Percentiles rank a stretch among this genome's conserved stretches.
Conservation (phyloP, 2,329 filamentous ascomycete species). For the Blastomyces gilchristii region DNA sequence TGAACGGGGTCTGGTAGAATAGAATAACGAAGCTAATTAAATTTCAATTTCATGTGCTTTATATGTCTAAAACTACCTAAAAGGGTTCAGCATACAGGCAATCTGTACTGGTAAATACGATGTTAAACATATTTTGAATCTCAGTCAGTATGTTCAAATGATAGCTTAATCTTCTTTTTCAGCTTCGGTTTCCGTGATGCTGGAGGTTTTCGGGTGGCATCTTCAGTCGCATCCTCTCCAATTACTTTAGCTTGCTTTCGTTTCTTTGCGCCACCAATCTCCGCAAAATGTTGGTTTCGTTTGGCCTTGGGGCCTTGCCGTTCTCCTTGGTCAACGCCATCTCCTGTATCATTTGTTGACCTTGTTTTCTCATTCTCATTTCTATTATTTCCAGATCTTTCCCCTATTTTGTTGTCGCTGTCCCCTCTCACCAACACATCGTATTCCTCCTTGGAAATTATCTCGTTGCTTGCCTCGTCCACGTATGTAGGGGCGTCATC, state of each 20-base stretch:
- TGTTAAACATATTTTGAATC: neutral
- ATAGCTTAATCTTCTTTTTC: constrained; percentile 39
- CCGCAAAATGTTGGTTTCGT: constrained; percentile 32
- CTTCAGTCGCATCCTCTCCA: constrained; percentile 23
- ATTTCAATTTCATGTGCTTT: neutral
- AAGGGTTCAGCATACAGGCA: neutral
- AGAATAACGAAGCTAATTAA: neutral
- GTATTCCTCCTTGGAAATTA: constrained; percentile 36
- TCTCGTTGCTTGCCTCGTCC: constrained; percentile 35
- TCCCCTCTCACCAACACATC: constrained; percentile 29
- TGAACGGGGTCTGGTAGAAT: neutral
- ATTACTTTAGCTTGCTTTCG: constrained; percentile 35
- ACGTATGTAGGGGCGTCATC: constrained; percentile 37
- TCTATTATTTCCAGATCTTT: constrained; percentile 10
- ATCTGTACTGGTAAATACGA: neutral
- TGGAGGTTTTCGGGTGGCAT: constrained; percentile 16
- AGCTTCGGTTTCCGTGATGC: constrained; percentile 28
- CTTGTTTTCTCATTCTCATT: constrained; percentile 15
- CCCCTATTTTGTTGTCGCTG: constrained; percentile 9
- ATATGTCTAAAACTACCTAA: neutral
- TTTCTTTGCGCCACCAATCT: constrained; percentile 34
- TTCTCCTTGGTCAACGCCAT: constrained; percentile 2
- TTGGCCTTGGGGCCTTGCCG: constrained; percentile 17
- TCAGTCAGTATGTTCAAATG: constrained; percentile 21
- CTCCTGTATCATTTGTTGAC: constrained; percentile 10